Evolutionary conservation across 2,329 filamentous ascomycete genomes (phyloP).

Genomic region (Cercospora sp.): DNA sequence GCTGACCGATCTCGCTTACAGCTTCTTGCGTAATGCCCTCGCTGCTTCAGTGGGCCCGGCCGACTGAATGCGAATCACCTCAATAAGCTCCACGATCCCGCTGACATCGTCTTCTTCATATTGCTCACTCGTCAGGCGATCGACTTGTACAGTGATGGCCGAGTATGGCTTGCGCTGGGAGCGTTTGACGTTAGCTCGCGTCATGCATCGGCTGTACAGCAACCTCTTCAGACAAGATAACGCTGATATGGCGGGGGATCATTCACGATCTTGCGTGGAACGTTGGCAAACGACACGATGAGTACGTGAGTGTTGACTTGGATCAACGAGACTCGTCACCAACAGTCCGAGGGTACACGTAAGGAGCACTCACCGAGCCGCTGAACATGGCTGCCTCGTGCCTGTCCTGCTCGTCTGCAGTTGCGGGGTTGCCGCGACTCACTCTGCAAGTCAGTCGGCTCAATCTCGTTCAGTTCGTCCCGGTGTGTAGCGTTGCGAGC

Average conservation of each 20-base stretch:
- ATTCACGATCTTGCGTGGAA: background rate
- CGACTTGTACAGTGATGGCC: slow-evolving; percentile 88
- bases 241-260: background rate
- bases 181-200: background rate
- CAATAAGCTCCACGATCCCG: slow-evolving; percentile 90
- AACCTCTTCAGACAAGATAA: background rate
- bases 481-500: background rate
- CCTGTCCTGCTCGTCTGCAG: background rate
- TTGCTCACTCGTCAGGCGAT: slow-evolving; percentile 83
- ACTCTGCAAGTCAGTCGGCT: background rate
- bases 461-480: background rate
- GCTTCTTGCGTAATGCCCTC: slow-evolving; percentile 90
- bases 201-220: background rate
- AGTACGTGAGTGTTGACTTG: background rate
- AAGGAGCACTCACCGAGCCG: slow-evolving; percentile 27
- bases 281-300: background rate
- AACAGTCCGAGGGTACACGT: background rate
- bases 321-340: background rate
- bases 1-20: slow-evolving; percentile 53
- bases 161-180: slow-evolving; percentile 78
- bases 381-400: slow-evolving; percentile 28
- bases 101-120: slow-evolving; percentile 89
- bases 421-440: background rate
- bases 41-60: slow-evolving; percentile 87
- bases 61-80: slow-evolving; percentile 86